Evolutionary conservation across 805 yeast species (phyloP).

Genomic region (Nakazawaea ishiwadae): DNA sequence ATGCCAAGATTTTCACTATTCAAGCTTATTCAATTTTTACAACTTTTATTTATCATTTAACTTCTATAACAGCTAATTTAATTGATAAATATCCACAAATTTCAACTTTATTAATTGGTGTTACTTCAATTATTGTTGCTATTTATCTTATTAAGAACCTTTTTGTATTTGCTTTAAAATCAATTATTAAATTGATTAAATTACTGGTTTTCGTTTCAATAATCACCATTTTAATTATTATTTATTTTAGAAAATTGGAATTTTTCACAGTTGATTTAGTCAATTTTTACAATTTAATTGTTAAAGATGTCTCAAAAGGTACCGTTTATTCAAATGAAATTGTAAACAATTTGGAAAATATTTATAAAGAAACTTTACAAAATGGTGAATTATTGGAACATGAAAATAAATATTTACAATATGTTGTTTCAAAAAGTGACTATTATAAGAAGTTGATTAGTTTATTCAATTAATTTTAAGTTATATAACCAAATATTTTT

Average conservation of each 20-base stretch:
- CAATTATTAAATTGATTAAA: slow-evolving; percentile 10
- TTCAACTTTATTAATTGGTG: not conserved
- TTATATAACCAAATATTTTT: not conserved
- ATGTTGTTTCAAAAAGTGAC: slow-evolving; percentile 4
- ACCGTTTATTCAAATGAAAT: slow-evolving; percentile 8
- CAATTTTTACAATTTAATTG: slow-evolving; percentile 4
- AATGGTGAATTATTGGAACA: slow-evolving; percentile 8
- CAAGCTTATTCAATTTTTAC: slow-evolving; percentile 6
- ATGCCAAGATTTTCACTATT: not conserved
- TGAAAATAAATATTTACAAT: slow-evolving; percentile 5
- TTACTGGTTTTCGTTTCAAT: slow-evolving; percentile 1
- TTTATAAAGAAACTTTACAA: slow-evolving; percentile 4
- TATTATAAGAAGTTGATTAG: slow-evolving; percentile 5
- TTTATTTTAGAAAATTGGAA: slow-evolving; percentile 8
- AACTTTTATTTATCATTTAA: slow-evolving; percentile 1
- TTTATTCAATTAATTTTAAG: not conserved
- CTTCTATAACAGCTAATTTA: not conserved
- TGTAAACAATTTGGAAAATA: slow-evolving; percentile 4
- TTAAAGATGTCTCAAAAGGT: slow-evolving; percentile 5
- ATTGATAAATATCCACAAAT: slow-evolving; percentile 6
- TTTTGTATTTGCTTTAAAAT: slow-evolving; percentile 2
- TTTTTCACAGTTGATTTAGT: slow-evolving; percentile 12
- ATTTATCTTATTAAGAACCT: slow-evolving; percentile 7
- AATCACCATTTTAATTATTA: not conserved
- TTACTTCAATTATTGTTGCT: not conserved